These are phyloP conservation scores for Penicillium soppii DNA, from an alignment of 495 filamentous ascomycete species.

Conservation along the genomic window DNA sequence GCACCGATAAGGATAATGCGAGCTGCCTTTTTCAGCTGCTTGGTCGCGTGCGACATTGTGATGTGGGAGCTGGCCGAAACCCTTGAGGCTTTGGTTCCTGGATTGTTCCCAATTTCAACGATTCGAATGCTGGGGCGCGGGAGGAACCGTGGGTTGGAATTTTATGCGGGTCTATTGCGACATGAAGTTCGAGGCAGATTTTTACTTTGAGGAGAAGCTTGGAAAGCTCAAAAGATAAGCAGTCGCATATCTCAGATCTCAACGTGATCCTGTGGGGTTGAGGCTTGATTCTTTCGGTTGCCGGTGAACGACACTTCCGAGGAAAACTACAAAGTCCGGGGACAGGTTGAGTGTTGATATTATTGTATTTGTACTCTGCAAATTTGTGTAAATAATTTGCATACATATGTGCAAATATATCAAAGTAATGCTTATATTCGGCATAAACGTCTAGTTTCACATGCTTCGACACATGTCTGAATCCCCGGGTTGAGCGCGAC, in stretches of 20 bases:
- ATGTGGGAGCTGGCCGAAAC: neutral
- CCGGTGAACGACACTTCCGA: constrained; percentile 39
- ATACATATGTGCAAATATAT: neutral
- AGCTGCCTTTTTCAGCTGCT: constrained; percentile 73
- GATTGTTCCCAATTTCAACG: neutral
- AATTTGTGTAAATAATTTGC: too few relatives aligned
- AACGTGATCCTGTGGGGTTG: constrained; percentile 26
- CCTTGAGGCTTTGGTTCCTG: neutral
- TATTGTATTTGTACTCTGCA: too few relatives aligned
- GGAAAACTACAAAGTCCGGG: constrained; percentile 5
- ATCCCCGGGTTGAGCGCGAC: too few relatives aligned
- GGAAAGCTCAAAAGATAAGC: neutral
- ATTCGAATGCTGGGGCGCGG: constrained; percentile 1
- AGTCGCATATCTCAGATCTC: neutral
- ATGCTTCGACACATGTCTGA: constrained; percentile 1
- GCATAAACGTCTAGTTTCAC: neutral
- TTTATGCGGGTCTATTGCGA: neutral
- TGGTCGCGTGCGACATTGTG: constrained; percentile 27
- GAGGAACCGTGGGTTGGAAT: neutral
- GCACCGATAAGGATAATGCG: constrained; percentile 93
- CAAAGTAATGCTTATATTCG: neutral
- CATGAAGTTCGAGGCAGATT: neutral
- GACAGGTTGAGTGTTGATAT: neutral
- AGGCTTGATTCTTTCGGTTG: constrained; percentile 32
- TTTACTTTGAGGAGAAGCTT: neutral